Evolutionary conservation across 441 rosid species (phyloP).

Genomic region (Gossypium trilobum): DNA sequence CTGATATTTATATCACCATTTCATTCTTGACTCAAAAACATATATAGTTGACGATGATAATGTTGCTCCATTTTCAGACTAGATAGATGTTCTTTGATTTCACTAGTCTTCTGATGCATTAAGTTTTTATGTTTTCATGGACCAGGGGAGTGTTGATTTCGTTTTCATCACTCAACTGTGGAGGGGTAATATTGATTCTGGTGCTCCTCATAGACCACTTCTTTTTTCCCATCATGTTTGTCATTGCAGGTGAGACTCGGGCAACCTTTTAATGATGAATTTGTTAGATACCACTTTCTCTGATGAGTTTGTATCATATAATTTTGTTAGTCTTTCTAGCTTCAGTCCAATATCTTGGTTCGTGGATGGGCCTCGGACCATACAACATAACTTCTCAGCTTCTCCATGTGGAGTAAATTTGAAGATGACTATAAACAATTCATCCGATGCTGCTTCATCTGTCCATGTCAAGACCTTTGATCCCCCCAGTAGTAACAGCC

Average conservation of each 20-base stretch:
- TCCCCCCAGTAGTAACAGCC: constrained; percentile 22
- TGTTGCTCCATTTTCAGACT: neutral
- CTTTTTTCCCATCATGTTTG: constrained; percentile 74
- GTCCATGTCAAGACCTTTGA: constrained; percentile 47
- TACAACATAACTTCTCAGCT: constrained; percentile 51
- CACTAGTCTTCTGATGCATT: constrained; percentile 4
- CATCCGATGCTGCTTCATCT: constrained; percentile 40
- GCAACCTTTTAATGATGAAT: neutral
- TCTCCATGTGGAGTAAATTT: constrained; percentile 59
- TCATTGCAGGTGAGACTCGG: constrained; percentile 53
- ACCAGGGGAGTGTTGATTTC: constrained; percentile 69
- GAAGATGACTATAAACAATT: constrained; percentile 66
- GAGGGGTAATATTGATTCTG: constrained; percentile 29
- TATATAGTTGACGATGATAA: neutral
- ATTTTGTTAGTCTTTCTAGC: constrained; percentile 38
- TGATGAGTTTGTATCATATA: constrained; percentile 1
- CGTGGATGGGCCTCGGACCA: constrained; percentile 51
- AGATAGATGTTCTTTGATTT: neutral
- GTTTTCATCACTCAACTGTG: constrained; percentile 49
- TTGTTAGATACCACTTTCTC: neutral
- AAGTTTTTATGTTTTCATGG: constrained; percentile 16
- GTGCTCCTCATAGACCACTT: constrained; percentile 30
- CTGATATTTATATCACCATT: neutral
- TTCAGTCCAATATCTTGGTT: constrained; percentile 66
- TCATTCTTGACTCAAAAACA: constrained; percentile 1